Conservation (phyloP, 2,329 filamentous ascomycete species). For the Epichloe gansuensis region DNA sequence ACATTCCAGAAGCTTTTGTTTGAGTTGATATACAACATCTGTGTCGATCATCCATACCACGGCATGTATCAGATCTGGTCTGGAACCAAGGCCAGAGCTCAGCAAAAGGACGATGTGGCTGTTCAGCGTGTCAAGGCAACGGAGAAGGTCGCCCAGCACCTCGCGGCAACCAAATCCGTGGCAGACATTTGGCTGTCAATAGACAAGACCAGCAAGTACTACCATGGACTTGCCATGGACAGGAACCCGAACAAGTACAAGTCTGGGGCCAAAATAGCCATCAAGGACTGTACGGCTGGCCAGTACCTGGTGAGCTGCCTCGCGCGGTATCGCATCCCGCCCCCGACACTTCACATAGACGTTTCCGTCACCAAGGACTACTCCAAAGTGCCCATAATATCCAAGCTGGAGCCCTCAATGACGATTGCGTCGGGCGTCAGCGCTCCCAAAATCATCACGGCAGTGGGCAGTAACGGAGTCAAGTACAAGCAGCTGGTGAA, state of each 20-base stretch:
- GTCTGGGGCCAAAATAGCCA: constrained; percentile 48
- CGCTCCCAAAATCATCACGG: constrained; percentile 85
- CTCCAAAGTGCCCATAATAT: constrained; percentile 59
- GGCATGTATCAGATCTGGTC: constrained; percentile 96
- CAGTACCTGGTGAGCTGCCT: constrained; percentile 51
- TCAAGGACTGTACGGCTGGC: constrained; percentile 54
- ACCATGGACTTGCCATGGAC: constrained; percentile 53
- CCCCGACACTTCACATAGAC: constrained; percentile 77
- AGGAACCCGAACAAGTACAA: constrained; percentile 54
- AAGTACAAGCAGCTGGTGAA: constrained; percentile 88
- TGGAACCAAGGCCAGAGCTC: constrained; percentile 55
- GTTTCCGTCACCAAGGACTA: constrained; percentile 67
- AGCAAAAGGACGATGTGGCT: constrained; percentile 62
- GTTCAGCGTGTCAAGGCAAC: constrained; percentile 65
- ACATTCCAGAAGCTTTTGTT: constrained; percentile 70
- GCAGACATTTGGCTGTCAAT: constrained; percentile 56
- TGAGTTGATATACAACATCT: constrained; percentile 68
- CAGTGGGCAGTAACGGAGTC: constrained; percentile 62
- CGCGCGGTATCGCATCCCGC: constrained; percentile 59
- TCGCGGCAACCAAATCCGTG: constrained; percentile 41
- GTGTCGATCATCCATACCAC: constrained; percentile 86
- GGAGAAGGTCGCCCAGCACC: constrained; percentile 48
- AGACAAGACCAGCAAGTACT: constrained; percentile 58
- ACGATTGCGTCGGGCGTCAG: constrained; percentile 83
- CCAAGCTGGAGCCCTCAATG: constrained; percentile 61